These are phyloP conservation scores for Cardiospermum halicacabum DNA, from an alignment of 345 rosid genomes.

Conservation along the genomic window DNA sequence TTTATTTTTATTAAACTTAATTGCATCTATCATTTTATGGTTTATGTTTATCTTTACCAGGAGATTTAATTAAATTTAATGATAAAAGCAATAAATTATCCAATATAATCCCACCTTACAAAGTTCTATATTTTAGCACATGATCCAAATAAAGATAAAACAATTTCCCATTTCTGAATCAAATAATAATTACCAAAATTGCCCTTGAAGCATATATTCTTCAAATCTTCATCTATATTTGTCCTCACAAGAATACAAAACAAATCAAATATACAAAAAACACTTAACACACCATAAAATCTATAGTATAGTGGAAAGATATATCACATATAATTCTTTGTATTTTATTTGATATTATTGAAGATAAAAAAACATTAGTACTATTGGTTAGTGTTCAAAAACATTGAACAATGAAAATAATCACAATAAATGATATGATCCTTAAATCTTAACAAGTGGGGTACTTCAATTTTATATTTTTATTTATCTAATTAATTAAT, in stretches of 20 bases:
- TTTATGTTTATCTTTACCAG: too few relatives aligned
- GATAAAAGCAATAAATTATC: too few relatives aligned
- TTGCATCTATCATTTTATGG: too few relatives aligned
- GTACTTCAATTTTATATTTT: too few relatives aligned
- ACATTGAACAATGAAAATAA: slow-evolving; percentile 1
- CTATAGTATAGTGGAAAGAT: slow-evolving; percentile 6
- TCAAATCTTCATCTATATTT: slow-evolving; percentile 20
- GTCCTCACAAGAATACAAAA: slow-evolving; percentile 17
- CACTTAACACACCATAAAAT: neutral
- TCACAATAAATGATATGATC: slow-evolving; percentile 25
- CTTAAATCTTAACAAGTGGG: slow-evolving; percentile 40
- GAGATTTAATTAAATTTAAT: too few relatives aligned
- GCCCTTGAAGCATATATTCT: slow-evolving; percentile 23
- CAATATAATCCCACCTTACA: too few relatives aligned
- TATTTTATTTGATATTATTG: too few relatives aligned
- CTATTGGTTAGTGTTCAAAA: neutral
- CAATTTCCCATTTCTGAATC: neutral
- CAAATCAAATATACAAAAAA: neutral
- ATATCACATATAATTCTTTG: neutral
- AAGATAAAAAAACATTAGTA: neutral
- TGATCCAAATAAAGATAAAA: too few relatives aligned
- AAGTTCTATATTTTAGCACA: too few relatives aligned
- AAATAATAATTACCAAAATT: neutral
- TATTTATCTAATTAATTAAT: too few relatives aligned
- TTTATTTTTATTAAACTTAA: too few relatives aligned